Percentiles rank a stretch among this genome's conserved stretches.
Conservation (phyloP, 495 filamentous ascomycete species). For the Aspergillus taichungensis region DNA sequence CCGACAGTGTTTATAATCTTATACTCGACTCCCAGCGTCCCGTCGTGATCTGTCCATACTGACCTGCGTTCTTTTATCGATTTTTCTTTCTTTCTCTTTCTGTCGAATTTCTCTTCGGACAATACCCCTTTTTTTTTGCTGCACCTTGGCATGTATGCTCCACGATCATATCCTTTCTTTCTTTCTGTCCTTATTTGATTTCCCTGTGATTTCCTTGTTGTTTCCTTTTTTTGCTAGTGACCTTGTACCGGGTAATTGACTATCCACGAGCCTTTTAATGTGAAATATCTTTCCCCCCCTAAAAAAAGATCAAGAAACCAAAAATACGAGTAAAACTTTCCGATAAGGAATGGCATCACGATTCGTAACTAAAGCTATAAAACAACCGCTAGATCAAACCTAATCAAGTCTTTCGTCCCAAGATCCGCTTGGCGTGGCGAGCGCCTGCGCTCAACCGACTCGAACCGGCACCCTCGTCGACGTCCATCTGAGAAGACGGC, state of each 20-base stretch:
- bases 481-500: slow-evolving; percentile 38
- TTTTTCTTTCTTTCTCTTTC: slow-evolving; percentile 12
- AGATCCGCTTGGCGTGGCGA: slow-evolving; percentile 32
- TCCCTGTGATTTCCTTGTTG: too few relatives aligned
- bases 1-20: background rate
- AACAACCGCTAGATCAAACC: background rate
- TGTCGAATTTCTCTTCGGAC: slow-evolving; percentile 16
- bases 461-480: slow-evolving; percentile 31
- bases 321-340: too few relatives aligned
- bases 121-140: slow-evolving; percentile 30
- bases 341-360: too few relatives aligned
- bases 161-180: slow-evolving; percentile 2
- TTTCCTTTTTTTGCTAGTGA: too few relatives aligned
- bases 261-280: too few relatives aligned
- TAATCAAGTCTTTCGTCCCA: slow-evolving; percentile 30
- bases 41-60: slow-evolving; percentile 19
- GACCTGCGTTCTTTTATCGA: slow-evolving; percentile 3
- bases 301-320: too few relatives aligned
- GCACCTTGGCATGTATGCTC: slow-evolving; percentile 25
- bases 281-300: too few relatives aligned
- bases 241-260: too few relatives aligned
- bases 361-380: background rate
- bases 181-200: slow-evolving; percentile 3
- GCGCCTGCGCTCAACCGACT: slow-evolving; percentile 14
- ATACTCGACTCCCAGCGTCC: background rate